These are phyloP conservation scores for Botryotinia globosa DNA, from an alignment of 2,329 filamentous ascomycete genomes.

Conservation along the genomic window DNA sequence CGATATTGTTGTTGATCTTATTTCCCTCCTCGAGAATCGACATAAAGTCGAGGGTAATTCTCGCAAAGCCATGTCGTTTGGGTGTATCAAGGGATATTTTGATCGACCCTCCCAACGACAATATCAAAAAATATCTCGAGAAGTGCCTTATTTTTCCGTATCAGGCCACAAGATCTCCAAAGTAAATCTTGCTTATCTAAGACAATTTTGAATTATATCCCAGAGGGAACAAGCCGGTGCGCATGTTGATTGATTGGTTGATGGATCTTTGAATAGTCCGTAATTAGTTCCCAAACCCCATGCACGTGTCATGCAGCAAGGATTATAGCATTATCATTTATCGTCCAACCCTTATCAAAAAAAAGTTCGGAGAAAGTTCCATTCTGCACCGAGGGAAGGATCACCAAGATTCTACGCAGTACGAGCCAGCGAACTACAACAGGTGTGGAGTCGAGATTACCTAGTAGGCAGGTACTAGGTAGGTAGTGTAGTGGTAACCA, in stretches of 20 bases:
- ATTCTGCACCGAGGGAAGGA: background rate
- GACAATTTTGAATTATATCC: background rate
- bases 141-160: background rate
- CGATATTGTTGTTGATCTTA: conserved; percentile 21
- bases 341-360: background rate
- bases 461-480: background rate
- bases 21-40: conserved; percentile 32
- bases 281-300: background rate
- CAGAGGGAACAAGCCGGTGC: background rate
- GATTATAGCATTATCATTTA: background rate
- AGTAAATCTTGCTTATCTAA: background rate
- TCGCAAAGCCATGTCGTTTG: conserved; percentile 36
- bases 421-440: background rate
- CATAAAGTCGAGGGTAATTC: conserved; percentile 36
- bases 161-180: background rate
- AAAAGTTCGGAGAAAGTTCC: background rate
- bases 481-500: background rate
- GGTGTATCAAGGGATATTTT: background rate
- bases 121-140: conserved; percentile 17
- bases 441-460: background rate
- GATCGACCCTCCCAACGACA: background rate
- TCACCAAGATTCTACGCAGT: background rate
- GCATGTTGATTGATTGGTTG: background rate
- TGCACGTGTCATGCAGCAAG: background rate
- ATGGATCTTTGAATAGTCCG: background rate